Evolutionary conservation across 1,284 basidiomycete species (phyloP).

Genomic region (Takashimella koratensis): DNA sequence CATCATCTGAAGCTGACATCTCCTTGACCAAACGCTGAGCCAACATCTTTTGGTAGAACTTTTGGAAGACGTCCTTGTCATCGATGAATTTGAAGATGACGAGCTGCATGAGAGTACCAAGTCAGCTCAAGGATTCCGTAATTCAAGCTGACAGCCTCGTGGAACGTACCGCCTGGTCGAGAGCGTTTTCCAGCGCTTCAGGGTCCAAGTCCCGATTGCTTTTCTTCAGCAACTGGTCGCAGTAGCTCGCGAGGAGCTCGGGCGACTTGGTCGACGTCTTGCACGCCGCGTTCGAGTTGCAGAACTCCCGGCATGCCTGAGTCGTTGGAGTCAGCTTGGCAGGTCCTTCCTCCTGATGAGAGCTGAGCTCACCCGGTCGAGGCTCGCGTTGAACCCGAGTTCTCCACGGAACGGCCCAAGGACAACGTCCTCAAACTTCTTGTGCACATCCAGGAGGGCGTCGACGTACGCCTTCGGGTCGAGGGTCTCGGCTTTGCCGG

Average conservation of each 20-base stretch:
- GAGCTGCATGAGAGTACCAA: conserved; percentile 61
- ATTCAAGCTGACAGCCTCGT: background rate
- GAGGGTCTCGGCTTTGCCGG: conserved; percentile 60
- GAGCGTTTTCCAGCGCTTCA: conserved; percentile 83
- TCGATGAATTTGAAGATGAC: conserved; percentile 98
- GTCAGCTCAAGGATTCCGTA: too few species aligned
- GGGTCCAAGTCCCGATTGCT: conserved; percentile 89
- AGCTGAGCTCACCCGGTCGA: conserved; percentile 60
- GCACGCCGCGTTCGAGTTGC: conserved; percentile 90
- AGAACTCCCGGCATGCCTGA: conserved; percentile 90
- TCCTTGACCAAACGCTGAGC: conserved; percentile 91
- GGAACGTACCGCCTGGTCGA: conserved; percentile 78
- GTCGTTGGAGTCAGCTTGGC: background rate
- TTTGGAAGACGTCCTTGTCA: conserved; percentile 99
- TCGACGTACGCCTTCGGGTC: conserved; percentile 92
- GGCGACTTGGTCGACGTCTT: conserved; percentile 86
- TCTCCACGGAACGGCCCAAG: conserved; percentile 88
- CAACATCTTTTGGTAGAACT: conserved; percentile 96
- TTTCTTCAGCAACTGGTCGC: conserved; percentile 87
- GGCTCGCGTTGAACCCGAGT: conserved; percentile 88
- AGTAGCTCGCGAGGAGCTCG: conserved; percentile 90
- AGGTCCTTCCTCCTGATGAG: background rate
- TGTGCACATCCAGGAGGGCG: conserved; percentile 84
- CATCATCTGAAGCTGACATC: conserved; percentile 92
- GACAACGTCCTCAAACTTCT: conserved; percentile 88